phyloP scores from a whole-genome alignment of 2,329 filamentous ascomycete genomes.

The Trichoderma sp. region DNA sequence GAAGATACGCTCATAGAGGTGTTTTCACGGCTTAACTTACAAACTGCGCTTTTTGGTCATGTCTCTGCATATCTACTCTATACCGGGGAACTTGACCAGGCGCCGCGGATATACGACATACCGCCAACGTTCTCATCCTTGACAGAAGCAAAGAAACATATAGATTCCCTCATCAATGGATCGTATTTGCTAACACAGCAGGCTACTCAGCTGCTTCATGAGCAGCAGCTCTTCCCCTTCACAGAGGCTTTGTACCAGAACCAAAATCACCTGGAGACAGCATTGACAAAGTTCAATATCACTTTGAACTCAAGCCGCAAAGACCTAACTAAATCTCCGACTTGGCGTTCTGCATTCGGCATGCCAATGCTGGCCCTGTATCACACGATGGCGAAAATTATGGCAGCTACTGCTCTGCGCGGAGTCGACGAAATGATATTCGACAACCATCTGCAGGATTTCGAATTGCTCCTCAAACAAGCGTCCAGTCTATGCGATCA shows the following conservation, averaged over 20 bases:
- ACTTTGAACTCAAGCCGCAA: slow-evolving; percentile 6
- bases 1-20: slow-evolving; percentile 34
- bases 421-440: slow-evolving; percentile 28
- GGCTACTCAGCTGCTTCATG: background rate
- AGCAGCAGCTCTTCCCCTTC: background rate
- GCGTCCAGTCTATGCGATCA: slow-evolving; percentile 3
- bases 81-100: slow-evolving; percentile 3
- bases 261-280: slow-evolving; percentile 4
- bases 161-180: slow-evolving; percentile 24
- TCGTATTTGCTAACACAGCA: background rate
- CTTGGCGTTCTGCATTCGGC: background rate
- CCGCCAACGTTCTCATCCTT: slow-evolving; percentile 13
- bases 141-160: slow-evolving; percentile 13
- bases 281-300: slow-evolving; percentile 6
- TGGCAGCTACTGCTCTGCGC: slow-evolving; percentile 22
- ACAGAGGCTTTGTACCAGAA: background rate
- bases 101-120: slow-evolving; percentile 30
- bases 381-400: slow-evolving; percentile 27
- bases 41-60: slow-evolving; percentile 37
- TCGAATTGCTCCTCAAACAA: slow-evolving; percentile 19
- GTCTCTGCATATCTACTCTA: slow-evolving; percentile 32
- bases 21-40: slow-evolving; percentile 37
- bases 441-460: slow-evolving; percentile 5
- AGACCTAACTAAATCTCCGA: background rate
- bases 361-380: slow-evolving; percentile 24